phyloP scores from a whole-genome alignment of 805 yeast genomes.

The Sungouiozyma ichnusensis region DNA sequence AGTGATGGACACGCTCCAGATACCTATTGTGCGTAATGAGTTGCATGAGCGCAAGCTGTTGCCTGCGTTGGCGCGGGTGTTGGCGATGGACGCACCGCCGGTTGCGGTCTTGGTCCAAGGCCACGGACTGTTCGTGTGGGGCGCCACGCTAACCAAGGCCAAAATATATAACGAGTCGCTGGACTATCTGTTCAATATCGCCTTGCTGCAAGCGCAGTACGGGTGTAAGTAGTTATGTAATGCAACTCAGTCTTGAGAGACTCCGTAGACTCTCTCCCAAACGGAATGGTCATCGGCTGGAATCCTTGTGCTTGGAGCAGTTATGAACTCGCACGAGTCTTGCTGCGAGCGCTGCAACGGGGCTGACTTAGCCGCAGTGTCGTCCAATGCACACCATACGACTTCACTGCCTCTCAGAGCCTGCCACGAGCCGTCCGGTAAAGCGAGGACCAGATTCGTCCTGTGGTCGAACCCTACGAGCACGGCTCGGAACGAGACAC shows the following conservation, averaged over 20 bases:
- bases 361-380: constrained; percentile 5
- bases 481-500: constrained; percentile 38
- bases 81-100: constrained; percentile 61
- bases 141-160: constrained; percentile 84
- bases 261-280: constrained; percentile 16
- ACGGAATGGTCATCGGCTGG: constrained; percentile 17
- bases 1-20: constrained; percentile 61
- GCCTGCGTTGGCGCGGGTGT: constrained; percentile 51
- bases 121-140: constrained; percentile 97
- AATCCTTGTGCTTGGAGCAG: constrained; percentile 9
- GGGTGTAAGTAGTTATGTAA: neutral
- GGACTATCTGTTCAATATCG: constrained; percentile 78
- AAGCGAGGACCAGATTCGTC: constrained; percentile 43
- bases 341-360: neutral
- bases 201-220: constrained; percentile 24
- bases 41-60: constrained; percentile 81
- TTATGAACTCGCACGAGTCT: constrained; percentile 6
- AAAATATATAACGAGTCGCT: constrained; percentile 88
- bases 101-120: constrained; percentile 84
- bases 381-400: constrained; percentile 23
- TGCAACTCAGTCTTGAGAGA: neutral
- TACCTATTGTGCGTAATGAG: constrained; percentile 87
- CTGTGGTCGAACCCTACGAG: constrained; percentile 55
- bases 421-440: constrained; percentile 40
- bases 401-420: constrained; percentile 26